Evolutionary conservation across 306 rosid genomes (phyloP), one percentile per base, ranked within the genome.

Genomic region (Lathyrus sativus): DNA sequence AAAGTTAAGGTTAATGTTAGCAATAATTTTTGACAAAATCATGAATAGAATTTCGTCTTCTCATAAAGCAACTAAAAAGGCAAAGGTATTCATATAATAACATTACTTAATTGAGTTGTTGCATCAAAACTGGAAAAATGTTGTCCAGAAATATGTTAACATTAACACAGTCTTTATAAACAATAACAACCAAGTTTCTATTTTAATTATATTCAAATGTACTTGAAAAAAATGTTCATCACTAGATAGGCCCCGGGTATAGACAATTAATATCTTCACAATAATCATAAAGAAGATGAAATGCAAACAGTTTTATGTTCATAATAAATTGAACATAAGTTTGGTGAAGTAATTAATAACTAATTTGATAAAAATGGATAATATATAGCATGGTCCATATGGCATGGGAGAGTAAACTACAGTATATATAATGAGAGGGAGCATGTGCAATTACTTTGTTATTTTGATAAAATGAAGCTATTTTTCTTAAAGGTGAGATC

Each of bases 381-480:
- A 6, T 35, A 7, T 35, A 50, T 69, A 54, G 60, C 35, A 54
- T 24, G 76, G 76, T 70, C 76, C 80, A 69, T 4, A 17, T 49
- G 28, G 24, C 1, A 53, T 51, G 38, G 9, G 15, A 18, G 35
- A 11, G 3, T 33, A 38, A 75, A 67, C 68, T n/a, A 29, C 62
- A 28, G 39, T 35, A 35, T 6, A 2, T 35, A 35, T 35, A 35
- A 35, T 28, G 13, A 68, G 46, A 49, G 3, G n/a, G 29, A 61
- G 80, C 65, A 76, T 76, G 80, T 74, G 65, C 80, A 61, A 15
- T 57, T 56, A 2, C 3, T 31, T 74, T 42, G 7, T 55, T 54
- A 1, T 67, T 46, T 49, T 58, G 28, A 29, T 33, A 51, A 31
- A 39, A 51, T 4, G 38, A 55, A 33, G 45, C 53, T 51, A 19